These are phyloP conservation scores for Pseudocercospora cruenta DNA, from an alignment of 2,329 filamentous ascomycete species.

Conservation along the genomic window DNA sequence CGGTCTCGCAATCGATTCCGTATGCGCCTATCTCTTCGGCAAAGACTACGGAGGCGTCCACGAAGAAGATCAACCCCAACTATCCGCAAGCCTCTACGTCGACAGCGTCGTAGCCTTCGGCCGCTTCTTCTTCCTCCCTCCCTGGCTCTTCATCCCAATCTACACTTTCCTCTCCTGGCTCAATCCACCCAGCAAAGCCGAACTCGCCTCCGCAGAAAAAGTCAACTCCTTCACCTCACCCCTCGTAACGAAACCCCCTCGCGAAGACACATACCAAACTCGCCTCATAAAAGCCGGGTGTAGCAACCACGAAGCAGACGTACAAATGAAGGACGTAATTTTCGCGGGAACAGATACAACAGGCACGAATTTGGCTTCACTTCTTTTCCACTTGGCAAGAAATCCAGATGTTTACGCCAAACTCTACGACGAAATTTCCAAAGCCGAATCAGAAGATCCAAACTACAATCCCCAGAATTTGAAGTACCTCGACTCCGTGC, in stretches of 20 bases:
- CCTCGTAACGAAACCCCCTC: constrained; percentile 41
- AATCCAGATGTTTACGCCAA: constrained; percentile 45
- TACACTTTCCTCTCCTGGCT: constrained; percentile 44
- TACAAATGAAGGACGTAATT: constrained; percentile 59
- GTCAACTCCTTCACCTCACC: constrained; percentile 51
- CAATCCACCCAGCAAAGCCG: constrained; percentile 40
- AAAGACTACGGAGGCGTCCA: constrained; percentile 54
- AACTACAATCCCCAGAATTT: constrained; percentile 42
- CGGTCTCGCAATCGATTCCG: constrained; percentile 58
- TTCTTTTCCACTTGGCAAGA: constrained; percentile 51
- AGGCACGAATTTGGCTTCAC: constrained; percentile 55
- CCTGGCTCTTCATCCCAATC: constrained; percentile 44
- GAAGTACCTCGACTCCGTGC: constrained; percentile 53
- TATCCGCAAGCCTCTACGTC: constrained; percentile 56
- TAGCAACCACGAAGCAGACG: constrained; percentile 48
- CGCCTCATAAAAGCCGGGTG: constrained; percentile 52
- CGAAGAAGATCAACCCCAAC: constrained; percentile 34
- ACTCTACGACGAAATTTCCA: constrained; percentile 42
- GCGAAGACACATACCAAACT: constrained; percentile 51
- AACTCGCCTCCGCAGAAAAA: constrained; percentile 40
- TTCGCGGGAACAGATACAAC: constrained; percentile 61
- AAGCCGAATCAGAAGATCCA: constrained; percentile 30
- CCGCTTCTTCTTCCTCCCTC: constrained; percentile 58
- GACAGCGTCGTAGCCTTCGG: constrained; percentile 60
- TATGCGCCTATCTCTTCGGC: constrained; percentile 58